phyloP scores from a whole-genome alignment of 441 rosid genomes.

The Brassica balearica region DNA sequence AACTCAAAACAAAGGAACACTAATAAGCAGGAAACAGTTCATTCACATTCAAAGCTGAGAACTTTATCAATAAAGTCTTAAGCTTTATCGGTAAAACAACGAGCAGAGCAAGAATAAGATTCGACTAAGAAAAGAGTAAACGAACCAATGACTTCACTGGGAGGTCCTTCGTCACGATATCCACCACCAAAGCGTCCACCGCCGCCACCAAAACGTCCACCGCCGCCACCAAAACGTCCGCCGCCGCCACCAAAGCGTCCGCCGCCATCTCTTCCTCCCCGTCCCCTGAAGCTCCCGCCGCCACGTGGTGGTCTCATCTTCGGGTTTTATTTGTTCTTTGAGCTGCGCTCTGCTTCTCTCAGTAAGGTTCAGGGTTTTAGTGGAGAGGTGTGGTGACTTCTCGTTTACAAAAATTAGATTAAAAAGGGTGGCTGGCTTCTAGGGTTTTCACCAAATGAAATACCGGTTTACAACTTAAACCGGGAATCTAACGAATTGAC shows the following conservation, averaged over 20 bases:
- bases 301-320: conserved; percentile 16
- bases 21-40: neutral
- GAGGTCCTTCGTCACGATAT: neutral
- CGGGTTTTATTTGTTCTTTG: neutral
- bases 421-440: neutral
- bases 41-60: neutral
- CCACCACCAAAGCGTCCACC: conserved; percentile 37
- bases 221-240: neutral
- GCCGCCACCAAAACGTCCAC: neutral
- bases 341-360: neutral
- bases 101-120: neutral
- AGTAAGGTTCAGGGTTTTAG: neutral
- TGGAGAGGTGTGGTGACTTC: neutral
- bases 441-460: neutral
- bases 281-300: neutral
- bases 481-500: conserved; percentile 13
- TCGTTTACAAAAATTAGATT: neutral
- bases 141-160: neutral
- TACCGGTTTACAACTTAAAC: conserved; percentile 29
- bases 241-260: neutral
- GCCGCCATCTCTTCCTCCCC: neutral
- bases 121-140: neutral
- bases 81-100: neutral
- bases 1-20: neutral
- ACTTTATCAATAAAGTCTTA: neutral